A percentile compares a stretch with the other conserved stretches of the same genome.
These are phyloP conservation scores for Paraconiothyrium sp. DNA, from an alignment of 2,329 filamentous ascomycete species.

Conservation along the genomic window DNA sequence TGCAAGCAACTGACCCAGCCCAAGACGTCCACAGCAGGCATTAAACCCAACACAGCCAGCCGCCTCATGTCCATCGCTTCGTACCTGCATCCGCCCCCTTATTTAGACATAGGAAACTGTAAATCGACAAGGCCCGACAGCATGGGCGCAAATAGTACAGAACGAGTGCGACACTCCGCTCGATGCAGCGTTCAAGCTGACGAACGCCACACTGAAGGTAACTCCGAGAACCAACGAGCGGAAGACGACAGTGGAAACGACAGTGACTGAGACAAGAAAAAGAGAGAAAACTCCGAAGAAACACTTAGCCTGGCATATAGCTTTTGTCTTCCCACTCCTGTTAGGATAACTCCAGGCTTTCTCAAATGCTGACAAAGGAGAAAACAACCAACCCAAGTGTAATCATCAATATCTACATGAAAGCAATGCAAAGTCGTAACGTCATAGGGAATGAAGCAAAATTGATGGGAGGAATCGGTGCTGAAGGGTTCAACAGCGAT, in stretches of 20 bases:
- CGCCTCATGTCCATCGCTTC: conserved; percentile 11
- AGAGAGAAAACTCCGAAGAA: neutral
- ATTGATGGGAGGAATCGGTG: neutral
- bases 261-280: neutral
- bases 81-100: conserved; percentile 3
- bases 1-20: neutral
- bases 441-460: conserved; percentile 23
- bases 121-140: conserved; percentile 9
- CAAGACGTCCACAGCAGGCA: neutral
- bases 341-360: conserved; percentile 9
- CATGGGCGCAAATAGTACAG: conserved; percentile 5
- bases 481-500: neutral
- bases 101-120: conserved; percentile 8
- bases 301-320: neutral
- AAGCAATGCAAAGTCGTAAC: conserved; percentile 21
- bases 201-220: conserved; percentile 12
- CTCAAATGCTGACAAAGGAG: conserved; percentile 8
- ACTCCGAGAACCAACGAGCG: conserved; percentile 1
- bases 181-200: conserved; percentile 7
- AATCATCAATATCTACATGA: conserved; percentile 29
- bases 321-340: conserved; percentile 16
- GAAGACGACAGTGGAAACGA: neutral
- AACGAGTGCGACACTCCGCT: conserved; percentile 1
- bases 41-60: neutral
- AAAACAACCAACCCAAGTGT: conserved; percentile 16